Evolutionary conservation across 2,329 filamentous ascomycete species (phyloP).

Genomic region (Aspergillus sp.): DNA sequence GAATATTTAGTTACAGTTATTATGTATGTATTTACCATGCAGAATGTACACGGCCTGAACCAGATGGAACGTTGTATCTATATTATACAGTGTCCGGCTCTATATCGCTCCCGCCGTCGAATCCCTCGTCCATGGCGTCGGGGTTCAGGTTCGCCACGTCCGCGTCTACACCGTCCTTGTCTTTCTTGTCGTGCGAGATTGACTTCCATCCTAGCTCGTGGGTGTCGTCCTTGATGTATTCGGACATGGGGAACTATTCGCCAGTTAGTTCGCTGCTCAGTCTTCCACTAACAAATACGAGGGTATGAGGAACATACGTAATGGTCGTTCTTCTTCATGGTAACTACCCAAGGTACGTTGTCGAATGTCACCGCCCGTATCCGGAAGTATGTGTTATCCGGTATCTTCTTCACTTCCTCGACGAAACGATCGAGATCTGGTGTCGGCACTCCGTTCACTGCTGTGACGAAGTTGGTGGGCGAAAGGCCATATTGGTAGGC

Average conservation of each 20-base stretch:
- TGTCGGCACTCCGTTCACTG: conserved; percentile 86
- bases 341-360: conserved; percentile 98
- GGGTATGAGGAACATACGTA: conserved; percentile 55
- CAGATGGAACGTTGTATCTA: background rate
- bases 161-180: conserved; percentile 32
- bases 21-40: background rate
- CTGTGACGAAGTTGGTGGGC: conserved; percentile 95
- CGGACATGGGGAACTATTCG: conserved; percentile 61
- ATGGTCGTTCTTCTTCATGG: conserved; percentile 99
- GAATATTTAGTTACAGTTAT: background rate
- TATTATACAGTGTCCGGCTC: conserved; percentile 34
- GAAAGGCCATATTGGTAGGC: conserved; percentile 88
- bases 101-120: conserved; percentile 36
- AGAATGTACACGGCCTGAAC: background rate
- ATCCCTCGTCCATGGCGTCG: conserved; percentile 48
- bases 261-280: conserved; percentile 9
- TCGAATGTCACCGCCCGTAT: conserved; percentile 98
- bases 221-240: conserved; percentile 59
- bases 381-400: conserved; percentile 97
- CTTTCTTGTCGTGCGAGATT: conserved; percentile 52
- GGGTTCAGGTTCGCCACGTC: conserved; percentile 46
- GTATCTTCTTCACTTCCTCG: conserved; percentile 77
- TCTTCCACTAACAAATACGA: background rate
- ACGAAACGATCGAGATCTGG: conserved; percentile 80
- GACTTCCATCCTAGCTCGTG: conserved; percentile 58